Percentiles rank a stretch among this genome's conserved stretches.
These are phyloP conservation scores for Fusarium setosum DNA, from an alignment of 2,329 filamentous ascomycete species.

Conservation along the genomic window DNA sequence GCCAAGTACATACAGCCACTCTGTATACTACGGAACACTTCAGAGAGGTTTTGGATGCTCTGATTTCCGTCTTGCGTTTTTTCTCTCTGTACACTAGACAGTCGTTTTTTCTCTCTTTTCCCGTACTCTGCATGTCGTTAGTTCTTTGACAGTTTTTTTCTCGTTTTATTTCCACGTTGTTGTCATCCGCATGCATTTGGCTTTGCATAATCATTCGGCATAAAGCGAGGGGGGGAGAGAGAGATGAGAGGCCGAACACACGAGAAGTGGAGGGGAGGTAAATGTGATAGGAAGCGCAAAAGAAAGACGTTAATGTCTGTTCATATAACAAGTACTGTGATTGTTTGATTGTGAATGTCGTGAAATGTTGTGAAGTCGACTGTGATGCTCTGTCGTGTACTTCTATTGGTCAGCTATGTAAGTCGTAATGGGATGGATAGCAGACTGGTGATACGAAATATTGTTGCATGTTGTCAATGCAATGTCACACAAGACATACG, in stretches of 20 bases:
- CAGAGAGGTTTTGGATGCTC: slow-evolving; percentile 40
- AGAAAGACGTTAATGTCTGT: slow-evolving; percentile 29
- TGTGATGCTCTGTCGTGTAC: not conserved
- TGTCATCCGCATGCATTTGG: slow-evolving; percentile 21
- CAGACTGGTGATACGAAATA: no score
- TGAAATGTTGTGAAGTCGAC: not conserved
- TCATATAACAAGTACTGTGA: not conserved
- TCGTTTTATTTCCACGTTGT: slow-evolving; percentile 5
- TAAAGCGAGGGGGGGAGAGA: slow-evolving; percentile 3
- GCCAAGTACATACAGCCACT: slow-evolving; percentile 37
- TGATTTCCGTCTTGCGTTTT: slow-evolving; percentile 13
- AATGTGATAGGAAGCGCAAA: slow-evolving; percentile 27
- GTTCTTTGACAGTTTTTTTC: not conserved
- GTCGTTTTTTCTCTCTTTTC: slow-evolving; percentile 8
- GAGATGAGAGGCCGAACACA: slow-evolving; percentile 14
- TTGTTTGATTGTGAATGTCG: not conserved
- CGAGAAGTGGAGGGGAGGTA: slow-evolving; percentile 18
- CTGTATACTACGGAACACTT: slow-evolving; percentile 37
- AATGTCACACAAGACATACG: no score
- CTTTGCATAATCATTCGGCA: slow-evolving; percentile 37
- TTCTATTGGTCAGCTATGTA: no score
- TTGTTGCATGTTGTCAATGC: no score
- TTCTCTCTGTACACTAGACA: slow-evolving; percentile 42
- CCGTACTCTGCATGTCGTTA: not conserved
- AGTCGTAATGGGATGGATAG: no score